These are phyloP conservation scores for Monosporascus sp. DNA, from an alignment of 2,329 filamentous ascomycete species.

Conservation along the genomic window DNA sequence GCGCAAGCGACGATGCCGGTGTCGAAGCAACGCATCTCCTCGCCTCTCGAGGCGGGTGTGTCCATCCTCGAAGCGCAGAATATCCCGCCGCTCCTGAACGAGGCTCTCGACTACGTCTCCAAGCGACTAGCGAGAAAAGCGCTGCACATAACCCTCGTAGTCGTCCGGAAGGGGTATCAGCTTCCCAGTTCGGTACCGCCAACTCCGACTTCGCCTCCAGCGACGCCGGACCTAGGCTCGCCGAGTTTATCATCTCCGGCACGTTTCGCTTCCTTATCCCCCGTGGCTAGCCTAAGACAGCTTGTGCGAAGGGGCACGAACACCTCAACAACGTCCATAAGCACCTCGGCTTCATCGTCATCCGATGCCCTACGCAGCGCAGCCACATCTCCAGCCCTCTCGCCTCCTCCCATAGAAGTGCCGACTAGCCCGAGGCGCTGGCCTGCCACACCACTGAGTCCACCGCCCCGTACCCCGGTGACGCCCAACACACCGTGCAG, in stretches of 20 bases:
- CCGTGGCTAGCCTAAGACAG: constrained; percentile 31
- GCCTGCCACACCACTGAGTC: constrained; percentile 34
- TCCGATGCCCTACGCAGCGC: constrained; percentile 4
- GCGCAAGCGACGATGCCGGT: constrained; percentile 25
- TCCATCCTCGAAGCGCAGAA: constrained; percentile 55
- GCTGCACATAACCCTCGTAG: constrained; percentile 53
- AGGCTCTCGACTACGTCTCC: constrained; percentile 56
- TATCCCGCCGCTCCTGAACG: constrained; percentile 49
- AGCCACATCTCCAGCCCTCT: constrained; percentile 16
- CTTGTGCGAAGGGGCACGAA: constrained; percentile 35
- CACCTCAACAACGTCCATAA: constrained; percentile 27
- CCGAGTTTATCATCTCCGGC: constrained; percentile 26
- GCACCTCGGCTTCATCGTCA: constrained; percentile 20
- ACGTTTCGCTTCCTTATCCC: constrained; percentile 23
- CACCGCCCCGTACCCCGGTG: constrained; percentile 38
- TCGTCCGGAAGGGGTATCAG: constrained; percentile 53
- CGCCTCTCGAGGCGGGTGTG: constrained; percentile 57
- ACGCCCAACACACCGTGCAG: constrained; percentile 42
- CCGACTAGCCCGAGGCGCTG: constrained; percentile 21
- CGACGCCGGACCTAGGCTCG: constrained; percentile 25
- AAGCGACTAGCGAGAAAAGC: constrained; percentile 50
- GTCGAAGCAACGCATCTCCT: constrained; percentile 55
- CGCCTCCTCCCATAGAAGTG: constrained; percentile 14
- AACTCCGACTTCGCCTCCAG: constrained; percentile 23
- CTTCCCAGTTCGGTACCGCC: constrained; percentile 36